These are phyloP conservation scores for Tetragonia tetragonoides DNA, from an alignment of 148 eudicot genomes.

Conservation along the genomic window DNA sequence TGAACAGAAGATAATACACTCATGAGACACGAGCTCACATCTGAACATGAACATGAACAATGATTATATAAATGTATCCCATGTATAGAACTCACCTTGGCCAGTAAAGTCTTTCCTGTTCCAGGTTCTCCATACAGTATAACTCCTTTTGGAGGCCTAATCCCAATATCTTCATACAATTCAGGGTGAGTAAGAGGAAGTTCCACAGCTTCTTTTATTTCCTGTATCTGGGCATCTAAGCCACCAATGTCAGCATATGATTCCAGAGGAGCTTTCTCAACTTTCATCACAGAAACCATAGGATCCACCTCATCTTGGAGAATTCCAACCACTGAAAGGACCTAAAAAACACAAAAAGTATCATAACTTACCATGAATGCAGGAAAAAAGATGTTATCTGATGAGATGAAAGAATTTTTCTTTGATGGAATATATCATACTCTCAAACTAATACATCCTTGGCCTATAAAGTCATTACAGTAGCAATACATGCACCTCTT, in stretches of 20 bases:
- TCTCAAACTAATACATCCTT: too few relatives aligned
- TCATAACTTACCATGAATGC: neutral
- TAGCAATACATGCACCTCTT: too few relatives aligned
- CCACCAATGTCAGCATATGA: conserved; percentile 97
- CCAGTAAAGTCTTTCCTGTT: conserved; percentile 48
- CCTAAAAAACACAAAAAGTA: conserved; percentile 32
- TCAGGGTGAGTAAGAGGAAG: conserved; percentile 51
- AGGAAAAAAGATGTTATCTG: too few relatives aligned
- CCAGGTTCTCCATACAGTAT: conserved; percentile 52
- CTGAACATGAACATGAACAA: neutral
- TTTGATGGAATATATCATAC: too few relatives aligned
- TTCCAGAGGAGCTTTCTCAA: conserved; percentile 90
- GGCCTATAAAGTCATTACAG: too few relatives aligned
- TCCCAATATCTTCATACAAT: conserved; percentile 44
- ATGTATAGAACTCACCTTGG: conserved; percentile 29
- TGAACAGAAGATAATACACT: neutral
- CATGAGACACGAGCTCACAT: neutral
- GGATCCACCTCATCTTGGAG: conserved; percentile 97
- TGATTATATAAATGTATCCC: neutral
- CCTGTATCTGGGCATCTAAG: conserved; percentile 91
- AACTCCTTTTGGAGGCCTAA: conserved; percentile 46
- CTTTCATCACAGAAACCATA: conserved; percentile 97
- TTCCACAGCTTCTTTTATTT: conserved; percentile 69
- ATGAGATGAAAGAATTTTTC: too few relatives aligned
- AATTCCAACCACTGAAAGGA: conserved; percentile 90